Conservation (phyloP, 768 basidiomycete genomes). For the Trametes cinnabarina region DNA sequence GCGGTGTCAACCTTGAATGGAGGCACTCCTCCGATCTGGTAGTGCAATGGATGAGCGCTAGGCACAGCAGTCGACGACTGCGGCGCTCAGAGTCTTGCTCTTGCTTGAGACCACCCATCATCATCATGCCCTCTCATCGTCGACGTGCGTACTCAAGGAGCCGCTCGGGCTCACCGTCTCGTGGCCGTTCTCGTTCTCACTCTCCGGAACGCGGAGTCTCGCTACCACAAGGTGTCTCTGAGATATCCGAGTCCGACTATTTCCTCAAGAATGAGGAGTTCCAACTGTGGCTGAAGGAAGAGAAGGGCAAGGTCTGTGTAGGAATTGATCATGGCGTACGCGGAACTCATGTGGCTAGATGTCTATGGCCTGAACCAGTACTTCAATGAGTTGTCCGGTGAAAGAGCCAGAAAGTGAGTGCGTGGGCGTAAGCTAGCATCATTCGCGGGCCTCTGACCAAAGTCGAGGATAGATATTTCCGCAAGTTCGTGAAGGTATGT, state of each 20-base stretch:
- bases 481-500: slow-evolving; percentile 83
- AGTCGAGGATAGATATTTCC: slow-evolving; percentile 66
- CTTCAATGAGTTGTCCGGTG: slow-evolving; percentile 81
- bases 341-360: background rate
- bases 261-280: slow-evolving; percentile 89
- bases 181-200: slow-evolving; percentile 30
- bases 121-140: slow-evolving; percentile 28
- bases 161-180: slow-evolving; percentile 20
- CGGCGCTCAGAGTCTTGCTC: background rate
- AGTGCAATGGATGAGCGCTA: background rate
- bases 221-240: slow-evolving; percentile 55
- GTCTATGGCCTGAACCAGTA: slow-evolving; percentile 49
- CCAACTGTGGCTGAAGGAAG: slow-evolving; percentile 80
- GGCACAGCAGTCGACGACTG: background rate
- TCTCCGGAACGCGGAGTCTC: slow-evolving; percentile 43
- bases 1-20: no score
- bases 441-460: slow-evolving; percentile 31
- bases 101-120: background rate
- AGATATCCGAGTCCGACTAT: slow-evolving; percentile 82
- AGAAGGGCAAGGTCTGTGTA: slow-evolving; percentile 51
- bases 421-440: background rate
- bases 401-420: slow-evolving; percentile 71
- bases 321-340: slow-evolving; percentile 15
- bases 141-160: slow-evolving; percentile 25
- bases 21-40: no score